Evolutionary conservation across 352 stramenopile species (phyloP), one percentile per base, ranked within the genome.

Genomic region (Globisporangium carolinianum): DNA sequence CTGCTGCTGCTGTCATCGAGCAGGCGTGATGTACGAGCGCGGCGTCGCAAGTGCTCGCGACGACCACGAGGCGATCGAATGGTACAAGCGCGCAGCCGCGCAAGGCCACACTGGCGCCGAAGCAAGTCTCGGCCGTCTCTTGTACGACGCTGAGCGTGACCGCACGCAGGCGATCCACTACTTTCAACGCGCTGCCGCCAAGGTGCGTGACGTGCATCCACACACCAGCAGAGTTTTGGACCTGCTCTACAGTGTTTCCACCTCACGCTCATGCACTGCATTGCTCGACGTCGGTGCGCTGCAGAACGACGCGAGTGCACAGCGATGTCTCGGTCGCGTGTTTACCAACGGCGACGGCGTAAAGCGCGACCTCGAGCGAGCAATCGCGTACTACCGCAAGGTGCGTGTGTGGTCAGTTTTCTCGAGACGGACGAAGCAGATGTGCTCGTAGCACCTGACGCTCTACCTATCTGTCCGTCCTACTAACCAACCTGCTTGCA

Each of bases 161-260:
- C 55, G 72, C 11, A 66, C 51, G 15, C 79, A 82, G 58, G 78
- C 78, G 0, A 72, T 87, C 54, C 80, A 92, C 55, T 90, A 81
- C 48, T 65, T 90, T 38, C 79, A 89, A 42, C 71, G 75, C 12
- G 77, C 82, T 15, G 75, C 76, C 1, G 56, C 59, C 6, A 84
- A 84, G 70, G 75, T 80, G 35, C 7, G 45, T 53, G 36, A 48
- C 24, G 24, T 32, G 24, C 24, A 32, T 32, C 24, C 24, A 32
- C 24, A 32, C 24, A 32, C 24, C 24, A 32, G 24, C 24, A 32
- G 24, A 32, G 24, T 32, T 32, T 32, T 32, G 24, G 3, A 2
- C 24, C 24, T 32, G 24, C 24, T 32, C 24, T 32, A 32, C 24
- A 32, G 24, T 32, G 24, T 32, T 32, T 32, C 24, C 24, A 32